Evolutionary conservation across 2,329 filamentous ascomycete genomes (phyloP).

Genomic region (Fulvia fulva): DNA sequence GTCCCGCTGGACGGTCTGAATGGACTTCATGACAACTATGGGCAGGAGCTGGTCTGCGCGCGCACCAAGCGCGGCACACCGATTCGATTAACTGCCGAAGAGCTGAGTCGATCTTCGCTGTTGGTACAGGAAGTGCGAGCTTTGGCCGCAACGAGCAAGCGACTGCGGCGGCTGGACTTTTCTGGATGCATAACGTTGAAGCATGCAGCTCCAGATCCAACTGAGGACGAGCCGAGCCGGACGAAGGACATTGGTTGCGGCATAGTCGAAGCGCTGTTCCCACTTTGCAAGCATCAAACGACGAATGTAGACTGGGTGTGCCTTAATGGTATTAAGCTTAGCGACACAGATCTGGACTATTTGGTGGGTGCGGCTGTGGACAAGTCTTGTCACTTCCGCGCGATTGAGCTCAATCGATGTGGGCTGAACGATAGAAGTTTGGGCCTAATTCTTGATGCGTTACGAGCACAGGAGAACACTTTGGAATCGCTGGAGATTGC

Average conservation of each 20-base stretch:
- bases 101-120: conserved; percentile 54
- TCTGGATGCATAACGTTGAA: conserved; percentile 57
- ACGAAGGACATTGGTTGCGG: conserved; percentile 61
- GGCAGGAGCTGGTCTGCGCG: conserved; percentile 59
- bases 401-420: conserved; percentile 64
- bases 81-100: conserved; percentile 50
- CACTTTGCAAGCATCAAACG: conserved; percentile 61
- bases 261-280: conserved; percentile 65
- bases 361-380: conserved; percentile 66
- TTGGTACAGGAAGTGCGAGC: conserved; percentile 67
- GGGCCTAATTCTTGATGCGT: conserved; percentile 59
- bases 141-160: conserved; percentile 62
- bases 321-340: conserved; percentile 65
- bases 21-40: conserved; percentile 56
- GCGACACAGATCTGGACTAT: conserved; percentile 65
- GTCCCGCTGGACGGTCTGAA: conserved; percentile 64
- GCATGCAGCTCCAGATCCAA: conserved; percentile 42
- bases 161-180: conserved; percentile 62
- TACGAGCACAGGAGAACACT: conserved; percentile 62
- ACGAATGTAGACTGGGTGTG: conserved; percentile 70
- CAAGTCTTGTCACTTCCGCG: conserved; percentile 60
- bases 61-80: conserved; percentile 56
- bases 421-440: conserved; percentile 56
- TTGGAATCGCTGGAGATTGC: conserved; percentile 65
- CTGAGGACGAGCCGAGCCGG: conserved; percentile 39